Evolutionary conservation across 495 filamentous ascomycete genomes (phyloP).

Genomic region (Elaphomyces granulatus): DNA sequence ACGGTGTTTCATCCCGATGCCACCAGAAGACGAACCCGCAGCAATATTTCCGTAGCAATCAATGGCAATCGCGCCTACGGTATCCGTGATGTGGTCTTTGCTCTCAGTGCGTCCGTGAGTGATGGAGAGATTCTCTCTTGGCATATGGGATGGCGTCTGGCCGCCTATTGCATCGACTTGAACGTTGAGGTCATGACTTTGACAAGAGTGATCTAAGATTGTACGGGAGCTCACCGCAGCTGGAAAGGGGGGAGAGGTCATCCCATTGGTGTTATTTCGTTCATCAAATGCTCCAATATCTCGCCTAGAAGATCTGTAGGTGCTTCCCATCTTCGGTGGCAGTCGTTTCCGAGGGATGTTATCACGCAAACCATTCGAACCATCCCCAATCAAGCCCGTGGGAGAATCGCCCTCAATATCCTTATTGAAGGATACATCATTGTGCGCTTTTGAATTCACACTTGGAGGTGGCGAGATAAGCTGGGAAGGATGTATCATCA

Average conservation of each 20-base stretch:
- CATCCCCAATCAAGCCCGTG: not conserved
- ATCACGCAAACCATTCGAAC: not conserved
- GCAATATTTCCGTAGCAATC: constrained; percentile 78
- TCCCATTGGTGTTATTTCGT: not conserved
- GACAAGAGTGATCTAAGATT: too few relatives aligned
- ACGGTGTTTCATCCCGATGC: constrained; percentile 94
- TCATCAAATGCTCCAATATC: not conserved
- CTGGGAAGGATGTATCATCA: constrained; percentile 3
- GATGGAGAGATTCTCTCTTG: not conserved
- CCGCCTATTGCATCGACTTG: not conserved
- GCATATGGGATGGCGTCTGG: not conserved
- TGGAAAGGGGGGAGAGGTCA: not conserved
- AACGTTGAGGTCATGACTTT: not conserved
- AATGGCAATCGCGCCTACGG: constrained; percentile 87
- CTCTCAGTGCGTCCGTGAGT: not conserved
- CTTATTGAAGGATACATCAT: not conserved
- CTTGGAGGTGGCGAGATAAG: constrained; percentile 5
- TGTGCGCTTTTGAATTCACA: not conserved
- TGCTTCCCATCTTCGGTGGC: not conserved
- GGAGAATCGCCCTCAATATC: not conserved
- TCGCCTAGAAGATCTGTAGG: not conserved
- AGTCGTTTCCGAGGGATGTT: not conserved
- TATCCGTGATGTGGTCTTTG: constrained; percentile 62
- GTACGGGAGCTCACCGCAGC: not conserved
- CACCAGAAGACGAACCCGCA: constrained; percentile 95